These are phyloP conservation scores for Ogataea paraovalis DNA, from an alignment of 805 yeast species.

Conservation along the genomic window DNA sequence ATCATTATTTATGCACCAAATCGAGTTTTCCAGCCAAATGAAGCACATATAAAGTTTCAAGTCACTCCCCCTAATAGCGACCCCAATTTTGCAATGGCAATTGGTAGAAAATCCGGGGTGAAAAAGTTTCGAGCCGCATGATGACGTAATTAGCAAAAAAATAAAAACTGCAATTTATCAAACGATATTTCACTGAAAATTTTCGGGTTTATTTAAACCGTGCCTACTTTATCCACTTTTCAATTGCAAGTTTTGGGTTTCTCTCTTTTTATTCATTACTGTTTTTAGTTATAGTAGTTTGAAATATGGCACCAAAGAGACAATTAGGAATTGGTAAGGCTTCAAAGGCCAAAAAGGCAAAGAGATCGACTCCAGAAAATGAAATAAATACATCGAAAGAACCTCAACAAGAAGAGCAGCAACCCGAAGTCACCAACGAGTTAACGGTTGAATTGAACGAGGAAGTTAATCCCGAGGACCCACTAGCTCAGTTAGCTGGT, in stretches of 20 bases:
- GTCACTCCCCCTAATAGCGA: not conserved
- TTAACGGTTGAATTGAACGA: constrained; percentile 66
- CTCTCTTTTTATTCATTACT: no score
- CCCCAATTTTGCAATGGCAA: not conserved
- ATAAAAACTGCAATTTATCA: not conserved
- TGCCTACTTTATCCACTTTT: no score
- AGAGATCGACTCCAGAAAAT: constrained; percentile 30
- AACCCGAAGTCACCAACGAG: constrained; percentile 27
- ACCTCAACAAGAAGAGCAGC: constrained; percentile 19
- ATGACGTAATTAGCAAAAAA: not conserved
- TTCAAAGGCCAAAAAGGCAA: constrained; percentile 40
- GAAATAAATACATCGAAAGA: constrained; percentile 12
- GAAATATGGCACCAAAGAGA: constrained; percentile 40
- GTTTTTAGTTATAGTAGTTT: no score
- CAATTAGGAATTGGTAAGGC: constrained; percentile 63
- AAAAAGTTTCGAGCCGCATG: not conserved
- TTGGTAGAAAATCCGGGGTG: no score
- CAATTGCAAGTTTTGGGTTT: no score
- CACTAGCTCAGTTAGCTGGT: constrained; percentile 69
- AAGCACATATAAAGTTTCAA: no score
- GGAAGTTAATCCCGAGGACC: constrained; percentile 71
- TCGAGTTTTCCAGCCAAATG: no score
- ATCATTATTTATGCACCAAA: no score
- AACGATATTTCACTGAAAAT: not conserved
- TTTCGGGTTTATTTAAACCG: not conserved